Evolutionary conservation across 345 rosid genomes (phyloP), one percentile per base, ranked within the genome.

Genomic region (Limnanthes douglasii): DNA sequence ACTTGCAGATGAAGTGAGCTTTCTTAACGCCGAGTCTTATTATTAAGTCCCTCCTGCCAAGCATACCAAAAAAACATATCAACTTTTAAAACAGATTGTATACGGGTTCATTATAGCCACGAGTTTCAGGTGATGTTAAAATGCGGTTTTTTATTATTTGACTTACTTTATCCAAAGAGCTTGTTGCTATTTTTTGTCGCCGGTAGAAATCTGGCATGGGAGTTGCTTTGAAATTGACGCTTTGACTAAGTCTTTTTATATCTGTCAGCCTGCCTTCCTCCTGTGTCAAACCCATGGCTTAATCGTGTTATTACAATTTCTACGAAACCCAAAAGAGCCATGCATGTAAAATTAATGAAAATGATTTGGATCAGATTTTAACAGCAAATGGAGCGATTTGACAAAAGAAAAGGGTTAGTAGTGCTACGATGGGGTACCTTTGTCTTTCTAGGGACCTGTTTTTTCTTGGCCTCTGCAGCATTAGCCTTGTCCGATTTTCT

Each of bases 401-500:
- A n/a, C n/a, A n/a, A n/a, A n/a, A n/a, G n/a, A n/a, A n/a, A n/a
- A n/a, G n/a, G n/a, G n/a, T n/a, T n/a, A n/a, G n/a, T n/a, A n/a
- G n/a, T n/a, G n/a, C n/a, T n/a, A n/a, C n/a, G n/a, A n/a, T n/a
- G n/a, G n/a, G n/a, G n/a, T n/a, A 78, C 92, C 84, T 64, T 66
- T 5, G 62, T 33, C 64, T 66, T 78, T 24, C 62, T 38, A 15
- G 17, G 60, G 26, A 56, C 48, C 13, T 30, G 17, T 7, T 21
- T 45, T 23, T 56, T 59, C 52, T 45, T 63, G 18, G 41, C 53
- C 15, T 45, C 60, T 27, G 54, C 61, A 20, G 55, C 21, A 48
- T 38, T 41, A 18, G 70, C 52, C 47, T 54, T 69, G 40, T 55
- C 71, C 44, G 29, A 27, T 30, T 64, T 71, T 42, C 61, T 69